Evolutionary conservation across 148 eudicot genomes (phyloP).

Genomic region (Cornus controversa): DNA sequence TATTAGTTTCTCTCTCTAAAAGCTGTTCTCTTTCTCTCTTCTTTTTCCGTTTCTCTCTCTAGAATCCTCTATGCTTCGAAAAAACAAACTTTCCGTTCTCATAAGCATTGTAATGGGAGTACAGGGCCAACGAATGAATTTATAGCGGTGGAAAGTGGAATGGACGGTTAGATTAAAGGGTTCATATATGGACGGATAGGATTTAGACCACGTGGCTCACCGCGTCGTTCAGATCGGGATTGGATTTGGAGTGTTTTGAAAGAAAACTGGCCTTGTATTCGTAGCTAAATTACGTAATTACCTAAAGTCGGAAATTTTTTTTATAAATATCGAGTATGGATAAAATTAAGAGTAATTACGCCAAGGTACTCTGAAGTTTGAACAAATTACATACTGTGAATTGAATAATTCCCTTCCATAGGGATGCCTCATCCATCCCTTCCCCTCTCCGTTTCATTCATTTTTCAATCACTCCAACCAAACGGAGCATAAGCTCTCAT

Average conservation of each 20-base stretch:
- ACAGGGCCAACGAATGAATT: background rate
- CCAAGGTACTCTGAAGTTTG: too few species aligned
- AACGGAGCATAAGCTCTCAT: too few species aligned
- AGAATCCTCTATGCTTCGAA: background rate
- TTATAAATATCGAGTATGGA: too few species aligned
- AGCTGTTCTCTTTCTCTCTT: too few species aligned
- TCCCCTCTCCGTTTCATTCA: too few species aligned
- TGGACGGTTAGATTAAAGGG: conserved; percentile 3
- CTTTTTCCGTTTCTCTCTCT: background rate
- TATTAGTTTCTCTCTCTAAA: background rate
- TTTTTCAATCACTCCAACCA: too few species aligned
- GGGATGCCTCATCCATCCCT: too few species aligned
- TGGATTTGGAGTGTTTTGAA: background rate
- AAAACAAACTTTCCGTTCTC: background rate
- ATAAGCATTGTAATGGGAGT: too few species aligned
- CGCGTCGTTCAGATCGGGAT: background rate
- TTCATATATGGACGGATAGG: background rate
- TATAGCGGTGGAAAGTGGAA: background rate
- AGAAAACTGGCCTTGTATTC: background rate
- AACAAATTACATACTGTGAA: too few species aligned
- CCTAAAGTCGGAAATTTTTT: background rate
- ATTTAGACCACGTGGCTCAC: background rate
- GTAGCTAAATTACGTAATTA: background rate
- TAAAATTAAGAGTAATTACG: too few species aligned
- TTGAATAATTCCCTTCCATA: too few species aligned